Evolutionary conservation across 352 stramenopile species (phyloP).

Genomic region (Sclerospora graminicola): DNA sequence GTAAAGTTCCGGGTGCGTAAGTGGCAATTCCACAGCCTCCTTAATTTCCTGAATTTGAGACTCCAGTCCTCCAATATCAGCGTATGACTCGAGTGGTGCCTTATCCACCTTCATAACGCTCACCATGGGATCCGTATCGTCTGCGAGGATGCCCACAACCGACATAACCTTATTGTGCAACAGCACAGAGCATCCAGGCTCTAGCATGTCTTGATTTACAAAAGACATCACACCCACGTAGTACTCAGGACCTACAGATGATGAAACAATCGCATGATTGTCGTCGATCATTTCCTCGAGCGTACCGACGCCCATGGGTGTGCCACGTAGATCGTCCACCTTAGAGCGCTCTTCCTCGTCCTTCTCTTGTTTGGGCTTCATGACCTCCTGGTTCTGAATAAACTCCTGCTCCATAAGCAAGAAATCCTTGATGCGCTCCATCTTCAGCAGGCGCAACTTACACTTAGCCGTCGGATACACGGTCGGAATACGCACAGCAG

Average conservation of each 20-base stretch:
- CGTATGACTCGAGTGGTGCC: conserved; percentile 98
- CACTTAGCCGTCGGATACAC: conserved; percentile 98
- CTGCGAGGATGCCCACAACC: conserved; percentile 97
- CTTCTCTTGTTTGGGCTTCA: conserved; percentile 99
- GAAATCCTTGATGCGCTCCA: conserved; percentile 99
- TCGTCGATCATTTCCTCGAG: conserved; percentile 99
- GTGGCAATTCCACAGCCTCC: conserved; percentile 92
- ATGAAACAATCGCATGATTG: conserved; percentile 99
- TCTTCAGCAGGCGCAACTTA: conserved; percentile 98
- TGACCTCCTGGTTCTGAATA: conserved; percentile 99
- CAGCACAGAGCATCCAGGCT: conserved; percentile 96
- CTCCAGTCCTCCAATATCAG: conserved; percentile 98
- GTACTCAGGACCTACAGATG: conserved; percentile 97
- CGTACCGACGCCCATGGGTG: conserved; percentile 96
- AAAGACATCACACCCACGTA: conserved; percentile 99
- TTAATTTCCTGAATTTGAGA: conserved; percentile 95
- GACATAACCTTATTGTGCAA: conserved; percentile 99
- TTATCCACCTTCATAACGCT: conserved; percentile 99
- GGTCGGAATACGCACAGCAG: conserved; percentile 81
- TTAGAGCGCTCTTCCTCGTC: conserved; percentile 98
- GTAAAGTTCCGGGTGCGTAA: conserved; percentile 99
- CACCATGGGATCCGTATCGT: conserved; percentile 99
- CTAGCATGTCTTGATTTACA: conserved; percentile 99
- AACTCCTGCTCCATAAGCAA: conserved; percentile 99
- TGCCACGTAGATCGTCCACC: conserved; percentile 98